Conservation (phyloP, 768 basidiomycete genomes). For the Tricholoma bakamatsutake region DNA sequence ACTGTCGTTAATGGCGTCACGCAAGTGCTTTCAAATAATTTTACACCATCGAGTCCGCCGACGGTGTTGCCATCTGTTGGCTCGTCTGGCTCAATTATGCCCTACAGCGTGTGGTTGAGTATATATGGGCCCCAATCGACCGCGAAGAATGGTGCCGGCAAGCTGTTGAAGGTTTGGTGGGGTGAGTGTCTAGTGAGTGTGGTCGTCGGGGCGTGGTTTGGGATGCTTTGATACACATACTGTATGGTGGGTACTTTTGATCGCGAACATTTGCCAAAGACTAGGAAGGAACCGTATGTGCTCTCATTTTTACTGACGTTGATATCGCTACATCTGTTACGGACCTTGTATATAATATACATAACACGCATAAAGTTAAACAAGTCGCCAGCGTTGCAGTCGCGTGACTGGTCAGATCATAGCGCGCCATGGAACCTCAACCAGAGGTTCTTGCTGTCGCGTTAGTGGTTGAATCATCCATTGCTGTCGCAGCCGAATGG, state of each 20-base stretch:
- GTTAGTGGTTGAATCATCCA: constrained; percentile 57
- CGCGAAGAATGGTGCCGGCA: background rate
- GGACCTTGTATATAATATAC: no score
- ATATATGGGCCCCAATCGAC: constrained; percentile 22
- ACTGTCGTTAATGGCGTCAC: constrained; percentile 37
- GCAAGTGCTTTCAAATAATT: constrained; percentile 26
- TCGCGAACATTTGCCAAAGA: no score
- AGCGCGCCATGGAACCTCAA: background rate
- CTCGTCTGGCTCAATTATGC: constrained; percentile 28
- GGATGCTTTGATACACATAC: background rate
- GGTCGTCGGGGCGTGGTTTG: background rate
- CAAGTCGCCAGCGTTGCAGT: no score
- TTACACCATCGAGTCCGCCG: constrained; percentile 34
- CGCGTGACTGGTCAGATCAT: no score
- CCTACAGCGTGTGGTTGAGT: constrained; percentile 26
- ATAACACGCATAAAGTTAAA: no score
- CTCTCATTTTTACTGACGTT: no score
- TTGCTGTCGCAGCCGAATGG: constrained; percentile 51
- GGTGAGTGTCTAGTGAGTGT: background rate
- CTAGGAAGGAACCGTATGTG: no score
- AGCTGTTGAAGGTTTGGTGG: background rate
- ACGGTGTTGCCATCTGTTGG: constrained; percentile 20
- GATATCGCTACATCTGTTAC: no score
- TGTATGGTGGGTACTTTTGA: no score
- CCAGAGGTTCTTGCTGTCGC: constrained; percentile 39